Percentiles rank a stretch among this genome's conserved stretches.
phyloP scores from a whole-genome alignment of 805 yeast species.

The Kluyveromyces starmeri region DNA sequence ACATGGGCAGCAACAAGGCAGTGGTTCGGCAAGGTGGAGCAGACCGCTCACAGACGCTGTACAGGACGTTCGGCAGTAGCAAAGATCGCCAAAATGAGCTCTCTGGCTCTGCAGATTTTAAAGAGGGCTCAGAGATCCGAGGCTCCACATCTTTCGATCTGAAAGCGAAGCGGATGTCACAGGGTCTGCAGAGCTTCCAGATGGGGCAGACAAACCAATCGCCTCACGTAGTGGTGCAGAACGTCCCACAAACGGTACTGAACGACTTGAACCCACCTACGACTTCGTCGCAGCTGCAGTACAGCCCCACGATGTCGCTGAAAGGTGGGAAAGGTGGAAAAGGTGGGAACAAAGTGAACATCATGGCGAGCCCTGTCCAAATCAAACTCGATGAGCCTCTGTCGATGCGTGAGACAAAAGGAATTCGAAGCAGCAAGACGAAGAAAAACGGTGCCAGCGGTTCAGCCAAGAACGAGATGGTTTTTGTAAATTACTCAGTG shows the following conservation, averaged over 20 bases:
- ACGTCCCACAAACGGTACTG: neutral
- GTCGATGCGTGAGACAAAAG: slow-evolving; percentile 6
- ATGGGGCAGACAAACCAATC: neutral
- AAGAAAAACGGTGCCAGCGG: slow-evolving; percentile 11
- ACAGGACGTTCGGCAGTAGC: too few species aligned
- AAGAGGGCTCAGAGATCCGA: too few species aligned
- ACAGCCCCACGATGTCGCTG: slow-evolving; percentile 5
- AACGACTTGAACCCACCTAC: slow-evolving; percentile 3
- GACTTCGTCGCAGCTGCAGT: slow-evolving; percentile 3
- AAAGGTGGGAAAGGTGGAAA: slow-evolving; percentile 1
- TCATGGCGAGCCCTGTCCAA: slow-evolving; percentile 24
- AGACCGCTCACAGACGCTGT: too few species aligned
- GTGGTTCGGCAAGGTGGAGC: too few species aligned
- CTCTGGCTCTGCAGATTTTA: too few species aligned
- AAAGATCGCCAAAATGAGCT: too few species aligned
- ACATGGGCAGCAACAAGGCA: too few species aligned
- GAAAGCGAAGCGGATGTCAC: neutral
- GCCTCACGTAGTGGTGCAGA: neutral
- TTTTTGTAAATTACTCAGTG: slow-evolving; percentile 29
- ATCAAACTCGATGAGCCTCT: slow-evolving; percentile 19
- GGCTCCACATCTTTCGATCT: neutral
- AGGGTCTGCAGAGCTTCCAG: too few species aligned
- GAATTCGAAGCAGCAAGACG: slow-evolving; percentile 4
- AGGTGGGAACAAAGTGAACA: slow-evolving; percentile 10
- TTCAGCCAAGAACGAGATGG: slow-evolving; percentile 22